phyloP scores from a whole-genome alignment of 768 basidiomycete species.

The Phanerochaete carnosa region DNA sequence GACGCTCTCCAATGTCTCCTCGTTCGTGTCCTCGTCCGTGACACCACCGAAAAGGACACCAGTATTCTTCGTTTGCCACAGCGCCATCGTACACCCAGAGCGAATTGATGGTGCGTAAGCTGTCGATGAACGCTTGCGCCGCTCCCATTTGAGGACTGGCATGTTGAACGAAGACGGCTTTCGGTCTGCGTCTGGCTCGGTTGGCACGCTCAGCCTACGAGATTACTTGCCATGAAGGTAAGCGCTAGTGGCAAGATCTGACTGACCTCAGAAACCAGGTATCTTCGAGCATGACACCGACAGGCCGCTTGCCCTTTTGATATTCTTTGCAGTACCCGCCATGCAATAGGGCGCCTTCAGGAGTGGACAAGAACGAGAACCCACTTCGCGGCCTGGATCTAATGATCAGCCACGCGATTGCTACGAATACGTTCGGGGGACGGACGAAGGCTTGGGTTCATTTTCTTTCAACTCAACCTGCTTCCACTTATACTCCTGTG shows the following conservation, averaged over 20 bases:
- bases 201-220: constrained; percentile 31
- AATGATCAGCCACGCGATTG: neutral
- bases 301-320: constrained; percentile 74
- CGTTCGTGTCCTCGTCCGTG: constrained; percentile 79
- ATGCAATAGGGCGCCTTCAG: constrained; percentile 78
- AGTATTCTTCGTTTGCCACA: constrained; percentile 65
- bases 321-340: constrained; percentile 95
- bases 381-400: constrained; percentile 66
- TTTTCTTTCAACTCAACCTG: constrained; percentile 72
- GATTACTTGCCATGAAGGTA: constrained; percentile 4
- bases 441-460: constrained; percentile 72
- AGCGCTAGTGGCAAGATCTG: neutral
- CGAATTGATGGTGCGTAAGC: constrained; percentile 70
- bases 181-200: constrained; percentile 17
- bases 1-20: constrained; percentile 79
- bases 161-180: constrained; percentile 32
- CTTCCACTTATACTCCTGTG: constrained; percentile 82
- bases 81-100: constrained; percentile 84
- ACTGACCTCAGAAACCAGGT: constrained; percentile 81
- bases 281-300: constrained; percentile 88
- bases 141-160: constrained; percentile 77
- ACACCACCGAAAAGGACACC: constrained; percentile 89
- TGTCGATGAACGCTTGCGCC: constrained; percentile 65
- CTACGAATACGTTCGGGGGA: constrained; percentile 1
- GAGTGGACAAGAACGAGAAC: constrained; percentile 76